phyloP scores from a whole-genome alignment of 2,329 filamentous ascomycete genomes.

The Diaporthe velutina region DNA sequence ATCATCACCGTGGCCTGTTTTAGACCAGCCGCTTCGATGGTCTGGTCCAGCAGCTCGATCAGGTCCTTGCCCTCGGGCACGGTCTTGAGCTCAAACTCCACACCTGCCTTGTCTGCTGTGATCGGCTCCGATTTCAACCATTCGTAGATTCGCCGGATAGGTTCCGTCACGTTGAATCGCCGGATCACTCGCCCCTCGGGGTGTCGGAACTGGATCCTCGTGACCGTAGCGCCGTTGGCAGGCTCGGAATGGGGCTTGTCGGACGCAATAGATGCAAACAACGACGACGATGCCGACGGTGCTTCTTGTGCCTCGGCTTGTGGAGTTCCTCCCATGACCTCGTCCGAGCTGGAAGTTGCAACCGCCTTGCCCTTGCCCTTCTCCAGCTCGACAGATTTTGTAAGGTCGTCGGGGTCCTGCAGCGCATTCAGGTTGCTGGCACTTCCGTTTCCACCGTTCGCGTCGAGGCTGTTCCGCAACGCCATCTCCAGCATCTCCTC shows the following conservation, averaged over 20 bases:
- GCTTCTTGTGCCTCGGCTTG: conserved; percentile 47
- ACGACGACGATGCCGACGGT: conserved; percentile 49
- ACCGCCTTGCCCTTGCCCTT: conserved; percentile 68
- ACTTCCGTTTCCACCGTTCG: conserved; percentile 53
- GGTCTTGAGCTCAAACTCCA: conserved; percentile 88
- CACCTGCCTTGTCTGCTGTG: conserved; percentile 78
- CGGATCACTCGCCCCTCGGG: conserved; percentile 87
- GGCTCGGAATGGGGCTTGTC: conserved; percentile 84
- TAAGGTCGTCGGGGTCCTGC: conserved; percentile 89
- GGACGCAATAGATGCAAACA: conserved; percentile 80
- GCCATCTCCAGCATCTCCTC: conserved; percentile 98
- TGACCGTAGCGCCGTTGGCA: conserved; percentile 77
- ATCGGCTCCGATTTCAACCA: conserved; percentile 94
- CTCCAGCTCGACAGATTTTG: conserved; percentile 68
- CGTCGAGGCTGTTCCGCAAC: conserved; percentile 85
- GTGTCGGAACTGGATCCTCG: conserved; percentile 93
- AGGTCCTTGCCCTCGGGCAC: conserved; percentile 85
- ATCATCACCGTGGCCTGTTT: conserved; percentile 97
- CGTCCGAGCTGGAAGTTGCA: conserved; percentile 45
- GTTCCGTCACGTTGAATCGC: conserved; percentile 82
- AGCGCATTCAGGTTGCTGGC: conserved; percentile 58
- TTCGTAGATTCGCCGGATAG: conserved; percentile 88
- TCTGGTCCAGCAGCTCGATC: conserved; percentile 79
- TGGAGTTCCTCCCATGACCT: conserved; percentile 51
- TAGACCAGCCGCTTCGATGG: conserved; percentile 84